Conservation (phyloP, 306 rosid species). For the Dalbergia oliveri region DNA sequence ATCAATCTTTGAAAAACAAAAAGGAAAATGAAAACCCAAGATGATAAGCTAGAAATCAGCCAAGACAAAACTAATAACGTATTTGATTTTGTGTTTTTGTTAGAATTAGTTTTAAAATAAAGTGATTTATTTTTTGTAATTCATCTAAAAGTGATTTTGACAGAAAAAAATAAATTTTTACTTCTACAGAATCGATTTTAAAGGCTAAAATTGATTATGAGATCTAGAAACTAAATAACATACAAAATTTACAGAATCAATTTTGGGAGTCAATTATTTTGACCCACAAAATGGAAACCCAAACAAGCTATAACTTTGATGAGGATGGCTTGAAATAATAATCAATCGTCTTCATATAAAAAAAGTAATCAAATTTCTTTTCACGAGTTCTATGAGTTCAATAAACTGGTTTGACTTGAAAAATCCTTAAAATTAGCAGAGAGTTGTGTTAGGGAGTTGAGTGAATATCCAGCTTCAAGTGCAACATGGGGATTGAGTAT, state of each 20-base stretch:
- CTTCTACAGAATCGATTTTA: too few relatives aligned
- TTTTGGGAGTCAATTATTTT: too few relatives aligned
- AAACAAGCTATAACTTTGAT: neutral
- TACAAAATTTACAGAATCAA: too few relatives aligned
- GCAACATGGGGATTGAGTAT: conserved; percentile 14
- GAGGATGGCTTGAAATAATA: neutral
- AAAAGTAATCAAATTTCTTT: neutral
- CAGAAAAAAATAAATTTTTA: too few relatives aligned
- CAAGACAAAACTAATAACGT: neutral
- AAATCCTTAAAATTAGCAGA: neutral
- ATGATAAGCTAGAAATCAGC: neutral
- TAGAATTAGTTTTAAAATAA: too few relatives aligned
- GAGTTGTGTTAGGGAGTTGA: conserved; percentile 11
- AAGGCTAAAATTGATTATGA: too few relatives aligned
- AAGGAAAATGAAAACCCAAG: neutral
- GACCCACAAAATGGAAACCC: too few relatives aligned
- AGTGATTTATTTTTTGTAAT: too few relatives aligned
- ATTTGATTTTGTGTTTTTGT: too few relatives aligned
- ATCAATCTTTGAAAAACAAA: neutral
- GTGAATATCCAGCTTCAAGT: neutral
- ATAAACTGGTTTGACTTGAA: neutral
- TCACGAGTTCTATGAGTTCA: neutral
- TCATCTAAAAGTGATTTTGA: too few relatives aligned
- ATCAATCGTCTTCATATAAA: too few relatives aligned
- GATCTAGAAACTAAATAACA: too few relatives aligned